Evolutionary conservation across 2,329 filamentous ascomycete species (phyloP).

Genomic region (Albifimbria verrucaria): DNA sequence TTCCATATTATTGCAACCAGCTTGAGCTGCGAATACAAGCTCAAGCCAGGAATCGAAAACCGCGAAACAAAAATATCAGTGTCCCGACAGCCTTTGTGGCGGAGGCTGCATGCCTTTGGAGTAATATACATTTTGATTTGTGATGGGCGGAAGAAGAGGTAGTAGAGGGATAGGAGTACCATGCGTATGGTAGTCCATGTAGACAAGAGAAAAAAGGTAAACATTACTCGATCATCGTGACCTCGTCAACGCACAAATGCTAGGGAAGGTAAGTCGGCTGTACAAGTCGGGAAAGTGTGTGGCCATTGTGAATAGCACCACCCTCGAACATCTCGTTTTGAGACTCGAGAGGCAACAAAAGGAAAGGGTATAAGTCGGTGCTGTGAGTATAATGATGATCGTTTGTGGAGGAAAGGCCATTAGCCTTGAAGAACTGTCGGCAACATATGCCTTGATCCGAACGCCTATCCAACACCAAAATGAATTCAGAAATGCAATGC

Average conservation of each 20-base stretch:
- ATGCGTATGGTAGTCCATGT: neutral
- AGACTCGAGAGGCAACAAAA: neutral
- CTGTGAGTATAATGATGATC: neutral
- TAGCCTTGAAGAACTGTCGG: too few species aligned
- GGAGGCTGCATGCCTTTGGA: constrained; percentile 24
- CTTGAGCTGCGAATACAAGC: too few species aligned
- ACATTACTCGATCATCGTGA: constrained; percentile 32
- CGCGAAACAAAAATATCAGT: too few species aligned
- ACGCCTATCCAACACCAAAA: constrained; percentile 29
- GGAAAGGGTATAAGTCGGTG: neutral
- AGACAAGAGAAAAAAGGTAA: constrained; percentile 25
- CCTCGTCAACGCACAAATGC: constrained; percentile 25
- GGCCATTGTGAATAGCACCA: constrained; percentile 8
- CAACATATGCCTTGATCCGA: neutral
- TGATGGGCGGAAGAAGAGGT: too few species aligned
- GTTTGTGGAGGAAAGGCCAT: neutral
- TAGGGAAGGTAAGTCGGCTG: constrained; percentile 12
- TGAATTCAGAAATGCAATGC: constrained; percentile 20
- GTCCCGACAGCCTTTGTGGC: constrained; percentile 22
- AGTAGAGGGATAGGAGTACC: too few species aligned
- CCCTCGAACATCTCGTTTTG: neutral
- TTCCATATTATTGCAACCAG: too few species aligned
- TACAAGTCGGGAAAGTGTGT: constrained; percentile 12
- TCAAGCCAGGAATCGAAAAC: too few species aligned
- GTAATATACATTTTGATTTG: constrained; percentile 33